Conservation (phyloP, 2,329 filamentous ascomycete species). For the Trichoderma cornu-damae region DNA sequence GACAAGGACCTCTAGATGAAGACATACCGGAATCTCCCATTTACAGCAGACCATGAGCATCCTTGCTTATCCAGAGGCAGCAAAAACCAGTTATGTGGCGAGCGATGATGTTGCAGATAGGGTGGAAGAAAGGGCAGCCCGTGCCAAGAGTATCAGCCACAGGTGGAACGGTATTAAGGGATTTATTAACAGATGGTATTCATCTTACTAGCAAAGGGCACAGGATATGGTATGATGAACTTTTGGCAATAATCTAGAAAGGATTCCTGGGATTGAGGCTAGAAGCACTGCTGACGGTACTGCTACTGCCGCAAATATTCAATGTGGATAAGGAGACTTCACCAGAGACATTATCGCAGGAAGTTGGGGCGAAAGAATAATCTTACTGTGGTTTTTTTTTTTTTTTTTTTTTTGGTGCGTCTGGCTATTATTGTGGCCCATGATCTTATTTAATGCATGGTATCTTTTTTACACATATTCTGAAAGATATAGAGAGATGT, state of each 20-base stretch:
- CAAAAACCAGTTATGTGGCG: constrained; percentile 5
- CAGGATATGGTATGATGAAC: constrained; percentile 12
- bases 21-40: background rate
- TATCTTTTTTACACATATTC: too few species aligned
- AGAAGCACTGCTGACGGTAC: background rate
- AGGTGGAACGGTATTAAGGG: background rate
- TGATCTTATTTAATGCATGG: too few species aligned
- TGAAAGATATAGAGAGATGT: background rate
- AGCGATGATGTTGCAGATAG: background rate
- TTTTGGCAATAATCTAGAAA: background rate
- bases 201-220: background rate
- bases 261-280: background rate
- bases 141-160: background rate
- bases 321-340: constrained; percentile 1
- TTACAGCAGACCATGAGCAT: constrained; percentile 3
- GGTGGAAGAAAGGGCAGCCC: constrained; percentile 4
- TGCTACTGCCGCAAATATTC: constrained; percentile 8
- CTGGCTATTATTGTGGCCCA: too few species aligned
- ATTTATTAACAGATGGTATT: background rate
- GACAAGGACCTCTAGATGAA: constrained; percentile 3
- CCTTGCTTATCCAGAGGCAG: background rate
- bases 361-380: background rate
- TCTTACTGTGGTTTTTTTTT: background rate
- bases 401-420: too few species aligned
- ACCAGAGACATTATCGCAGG: constrained; percentile 1